Evolutionary conservation across 2,329 filamentous ascomycete genomes (phyloP).

Genomic region (Penicillium sp.): DNA sequence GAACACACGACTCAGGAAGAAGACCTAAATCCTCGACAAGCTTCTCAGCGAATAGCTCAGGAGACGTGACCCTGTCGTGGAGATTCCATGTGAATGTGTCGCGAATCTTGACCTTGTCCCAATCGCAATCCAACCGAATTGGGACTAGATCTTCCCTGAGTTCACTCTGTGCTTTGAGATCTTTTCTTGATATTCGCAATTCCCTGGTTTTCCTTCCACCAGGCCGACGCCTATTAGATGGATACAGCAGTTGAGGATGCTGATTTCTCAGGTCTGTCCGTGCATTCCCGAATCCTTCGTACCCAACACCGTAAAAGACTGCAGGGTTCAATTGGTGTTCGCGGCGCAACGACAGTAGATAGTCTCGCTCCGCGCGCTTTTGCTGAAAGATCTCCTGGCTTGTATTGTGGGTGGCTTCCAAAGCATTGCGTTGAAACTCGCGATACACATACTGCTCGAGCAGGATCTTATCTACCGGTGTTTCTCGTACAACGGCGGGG

Average conservation of each 20-base stretch:
- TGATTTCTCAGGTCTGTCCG: slow-evolving; percentile 68
- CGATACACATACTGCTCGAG: slow-evolving; percentile 63
- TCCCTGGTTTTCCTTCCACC: slow-evolving; percentile 71
- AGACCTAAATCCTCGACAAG: slow-evolving; percentile 82
- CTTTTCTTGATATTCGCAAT: slow-evolving; percentile 71
- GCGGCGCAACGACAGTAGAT: slow-evolving; percentile 65
- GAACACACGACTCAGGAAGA: slow-evolving; percentile 60
- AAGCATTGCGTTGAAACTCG: slow-evolving; percentile 57
- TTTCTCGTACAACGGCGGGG: slow-evolving; percentile 36
- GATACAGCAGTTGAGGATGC: slow-evolving; percentile 71
- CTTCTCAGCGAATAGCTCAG: slow-evolving; percentile 80
- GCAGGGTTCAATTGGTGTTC: slow-evolving; percentile 55
- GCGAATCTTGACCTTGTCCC: slow-evolving; percentile 90
- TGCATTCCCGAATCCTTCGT: slow-evolving; percentile 84
- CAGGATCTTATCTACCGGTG: slow-evolving; percentile 47
- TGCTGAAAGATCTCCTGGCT: slow-evolving; percentile 57
- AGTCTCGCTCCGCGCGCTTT: slow-evolving; percentile 64
- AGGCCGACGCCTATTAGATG: slow-evolving; percentile 67
- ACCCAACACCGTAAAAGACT: slow-evolving; percentile 66
- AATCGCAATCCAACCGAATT: slow-evolving; percentile 86
- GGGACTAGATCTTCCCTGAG: slow-evolving; percentile 89
- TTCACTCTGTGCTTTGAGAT: slow-evolving; percentile 80
- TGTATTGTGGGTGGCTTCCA: slow-evolving; percentile 49
- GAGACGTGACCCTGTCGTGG: slow-evolving; percentile 77
- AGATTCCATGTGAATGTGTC: slow-evolving; percentile 99